Base-by-base conservation (phyloP, 305 asterid genomes). In the Fraxinus ornus region DNA sequence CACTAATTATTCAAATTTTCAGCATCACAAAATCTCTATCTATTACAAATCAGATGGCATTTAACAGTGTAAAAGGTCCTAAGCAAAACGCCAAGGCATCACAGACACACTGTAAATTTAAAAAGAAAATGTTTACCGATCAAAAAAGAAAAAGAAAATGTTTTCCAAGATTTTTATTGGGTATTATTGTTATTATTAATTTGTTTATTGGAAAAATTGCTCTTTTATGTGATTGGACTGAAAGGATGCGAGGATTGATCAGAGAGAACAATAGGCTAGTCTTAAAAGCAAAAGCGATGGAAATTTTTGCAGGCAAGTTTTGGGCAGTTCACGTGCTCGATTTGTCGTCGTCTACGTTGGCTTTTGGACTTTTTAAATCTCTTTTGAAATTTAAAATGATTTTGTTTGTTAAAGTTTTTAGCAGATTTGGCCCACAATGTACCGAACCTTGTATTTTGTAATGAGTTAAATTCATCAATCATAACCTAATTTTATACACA, bases 301-400 rank as follows among this genome's bases (percentile, higher is more conserved):
- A 79, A 75, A 24, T 21, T 55, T 32, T 86, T 82, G 87, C 88
- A 81, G 89, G 81, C 60, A 83, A 79, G 52, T 77, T 74, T 70
- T 89, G 90, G 89, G 89, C 97, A 93, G 97, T 85, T 91, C 98
- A 94, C 97, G 97, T 94, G 97, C 92, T 86, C 86, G 92, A 79
- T 89, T 90, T 92, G 97, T 93, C 97, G 86, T 86, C 49, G 83
- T 88, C 88, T 75, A 86, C 85, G 92, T 88, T 90, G 83, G 84
- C 87, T 87, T 92, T 89, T 84, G 88, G 79, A 84, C 47, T 75
- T 28, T 70, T 70, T 30, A 4, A 28, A 28, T 37, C 39, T 35
- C 77, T 86, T 78, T 72, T 39, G 19, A 80, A 81, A 64, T 77
- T 84, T 78, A 62, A 47, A 79, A 85, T 90, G 75, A 84, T 84